Evolutionary conservation across 2,329 filamentous ascomycete genomes (phyloP).

Genomic region (Sporothrix luriei): DNA sequence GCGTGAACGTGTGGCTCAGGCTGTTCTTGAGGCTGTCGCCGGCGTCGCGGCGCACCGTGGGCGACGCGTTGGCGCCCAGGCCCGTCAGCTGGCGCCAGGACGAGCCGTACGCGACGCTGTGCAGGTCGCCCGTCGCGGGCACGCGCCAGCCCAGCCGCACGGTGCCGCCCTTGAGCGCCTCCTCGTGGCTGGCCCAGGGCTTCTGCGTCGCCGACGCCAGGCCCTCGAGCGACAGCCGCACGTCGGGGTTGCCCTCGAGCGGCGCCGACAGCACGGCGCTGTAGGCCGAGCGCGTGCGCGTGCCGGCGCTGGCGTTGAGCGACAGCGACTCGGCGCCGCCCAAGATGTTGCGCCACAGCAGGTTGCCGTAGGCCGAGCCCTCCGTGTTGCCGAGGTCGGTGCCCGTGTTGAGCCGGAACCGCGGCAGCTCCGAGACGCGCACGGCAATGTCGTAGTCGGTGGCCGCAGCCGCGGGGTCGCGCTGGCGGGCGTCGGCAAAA

Average conservation of each 20-base stretch:
- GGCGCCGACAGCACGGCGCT: conserved; percentile 83
- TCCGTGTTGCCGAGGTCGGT: conserved; percentile 94
- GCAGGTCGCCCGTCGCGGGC: conserved; percentile 60
- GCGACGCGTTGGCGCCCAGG: conserved; percentile 71
- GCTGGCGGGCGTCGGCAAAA: conserved; percentile 72
- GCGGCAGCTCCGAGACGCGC: conserved; percentile 74
- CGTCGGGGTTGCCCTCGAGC: conserved; percentile 79
- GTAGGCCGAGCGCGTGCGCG: conserved; percentile 87
- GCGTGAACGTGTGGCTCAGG: conserved; percentile 46
- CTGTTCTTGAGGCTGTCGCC: conserved; percentile 67
- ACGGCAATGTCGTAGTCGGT: conserved; percentile 82
- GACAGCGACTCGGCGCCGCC: conserved; percentile 90
- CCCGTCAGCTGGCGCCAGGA: conserved; percentile 88
- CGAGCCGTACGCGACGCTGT: conserved; percentile 78
- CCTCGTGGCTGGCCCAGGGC: conserved; percentile 91
- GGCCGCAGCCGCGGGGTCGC: conserved; percentile 68
- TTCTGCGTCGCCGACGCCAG: conserved; percentile 85
- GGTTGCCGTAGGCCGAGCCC: conserved; percentile 87
- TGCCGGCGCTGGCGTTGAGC: conserved; percentile 84
- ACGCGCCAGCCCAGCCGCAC: conserved; percentile 76
- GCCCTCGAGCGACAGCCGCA: conserved; percentile 76
- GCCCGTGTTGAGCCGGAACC: conserved; percentile 87
- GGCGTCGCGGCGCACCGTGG: conserved; percentile 79
- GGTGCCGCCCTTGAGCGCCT: conserved; percentile 76
- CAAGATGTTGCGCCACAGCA: conserved; percentile 87